These are phyloP conservation scores for Fistulifera pelliculosa DNA, from an alignment of 108 stramenopile genomes.

Conservation along the genomic window DNA sequence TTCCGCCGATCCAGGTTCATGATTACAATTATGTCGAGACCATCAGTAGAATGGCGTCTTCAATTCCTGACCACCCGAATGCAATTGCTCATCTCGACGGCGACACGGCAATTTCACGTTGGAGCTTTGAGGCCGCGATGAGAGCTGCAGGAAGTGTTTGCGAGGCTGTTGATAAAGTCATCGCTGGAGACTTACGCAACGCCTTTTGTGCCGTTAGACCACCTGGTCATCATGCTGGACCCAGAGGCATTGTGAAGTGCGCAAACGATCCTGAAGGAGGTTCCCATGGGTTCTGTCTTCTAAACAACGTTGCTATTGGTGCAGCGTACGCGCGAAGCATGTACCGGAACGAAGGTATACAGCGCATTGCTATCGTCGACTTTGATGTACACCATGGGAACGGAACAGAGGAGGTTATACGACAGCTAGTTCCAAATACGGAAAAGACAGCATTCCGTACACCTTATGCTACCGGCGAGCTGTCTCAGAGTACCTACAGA, in stretches of 20 bases:
- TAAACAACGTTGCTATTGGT: slow-evolving; percentile 98
- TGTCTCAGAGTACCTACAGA: slow-evolving; percentile 59
- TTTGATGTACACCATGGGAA: slow-evolving; percentile 96
- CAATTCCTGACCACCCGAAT: slow-evolving; percentile 74
- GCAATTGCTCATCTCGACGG: slow-evolving; percentile 78
- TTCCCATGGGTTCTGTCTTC: slow-evolving; percentile 94
- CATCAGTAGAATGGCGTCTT: slow-evolving; percentile 61
- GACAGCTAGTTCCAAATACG: slow-evolving; percentile 71
- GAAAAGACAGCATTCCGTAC: slow-evolving; percentile 64
- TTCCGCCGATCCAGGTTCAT: slow-evolving; percentile 25
- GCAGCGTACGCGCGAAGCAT: slow-evolving; percentile 94
- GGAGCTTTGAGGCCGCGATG: slow-evolving; percentile 85
- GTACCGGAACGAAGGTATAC: slow-evolving; percentile 77
- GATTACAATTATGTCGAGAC: slow-evolving; percentile 85
- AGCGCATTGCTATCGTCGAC: slow-evolving; percentile 83
- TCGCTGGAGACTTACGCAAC: slow-evolving; percentile 71
- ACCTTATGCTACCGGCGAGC: slow-evolving; percentile 69
- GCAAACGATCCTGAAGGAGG: slow-evolving; percentile 81
- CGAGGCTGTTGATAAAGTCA: slow-evolving; percentile 80
- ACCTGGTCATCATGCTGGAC: slow-evolving; percentile 98
- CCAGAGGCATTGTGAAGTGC: slow-evolving; percentile 88
- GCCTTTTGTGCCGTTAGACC: slow-evolving; percentile 96
- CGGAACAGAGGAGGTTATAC: slow-evolving; percentile 92
- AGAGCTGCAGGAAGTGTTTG: slow-evolving; percentile 85
- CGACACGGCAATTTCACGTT: slow-evolving; percentile 78